Base-by-base conservation (phyloP, 2,329 filamentous ascomycete species). In the Ophidiomyces ophidiicola region DNA sequence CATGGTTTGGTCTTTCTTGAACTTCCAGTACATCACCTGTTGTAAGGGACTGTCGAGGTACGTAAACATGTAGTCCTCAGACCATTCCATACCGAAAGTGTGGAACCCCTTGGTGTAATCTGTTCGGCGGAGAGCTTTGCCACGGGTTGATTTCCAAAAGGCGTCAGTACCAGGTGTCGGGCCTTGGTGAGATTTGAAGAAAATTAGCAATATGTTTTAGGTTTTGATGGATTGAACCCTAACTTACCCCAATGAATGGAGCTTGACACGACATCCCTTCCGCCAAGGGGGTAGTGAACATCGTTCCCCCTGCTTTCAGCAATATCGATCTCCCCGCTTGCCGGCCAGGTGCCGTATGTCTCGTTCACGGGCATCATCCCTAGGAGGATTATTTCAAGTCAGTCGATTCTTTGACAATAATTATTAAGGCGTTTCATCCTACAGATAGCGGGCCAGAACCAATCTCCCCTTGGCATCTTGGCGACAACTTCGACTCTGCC, bases 11-110 rank as follows among this genome's bases (percentile, higher is more conserved):
- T 54, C 46, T 25, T 53, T 53, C 21, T 46, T 45, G 36, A 58
- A 55, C 23, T 51, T 44, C 39, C 51, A 54, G 42, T 49, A 55
- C 32, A 50, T 47, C 20, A 54, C 45, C 43, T 53, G 50, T 36
- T 53, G 44, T 2, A 67, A 51, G 11, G 61, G 58, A 47, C 56
- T 61, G 50, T 73, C 67, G 25, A 72, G 53, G 49, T 69, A 74
- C 18, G 67, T 70, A 56, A 68, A 72, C 14, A 74, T 56, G 53
- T 72, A 71, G 29, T 67, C 60, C 35, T 65, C 57, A 1, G 58
- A 62, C 70, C 70, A 74, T 46, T 72, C 67, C 11, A 73, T 46
- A 4, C 69, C 71, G 44, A 63, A 74, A 1, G 66, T 73, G 52
- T 72, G 67, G 48, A 66, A 72, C 2, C 45, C 40, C 23, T 43